phyloP scores from a whole-genome alignment of 169 alveolate genomes.

The Cryptosporidium ryanae region DNA sequence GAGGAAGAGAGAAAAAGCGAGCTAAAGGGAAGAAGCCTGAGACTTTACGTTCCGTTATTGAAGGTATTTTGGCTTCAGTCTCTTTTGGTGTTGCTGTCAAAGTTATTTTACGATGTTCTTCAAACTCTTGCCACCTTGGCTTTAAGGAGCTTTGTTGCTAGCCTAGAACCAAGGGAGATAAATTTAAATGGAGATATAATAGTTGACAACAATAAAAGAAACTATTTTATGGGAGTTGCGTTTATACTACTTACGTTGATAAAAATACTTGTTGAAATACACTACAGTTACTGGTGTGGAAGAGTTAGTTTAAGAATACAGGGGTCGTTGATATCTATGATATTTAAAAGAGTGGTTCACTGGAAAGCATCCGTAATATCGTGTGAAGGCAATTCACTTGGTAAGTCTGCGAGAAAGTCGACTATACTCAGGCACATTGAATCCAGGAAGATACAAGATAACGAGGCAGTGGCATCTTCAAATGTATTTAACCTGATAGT shows the following conservation, averaged over 20 bases:
- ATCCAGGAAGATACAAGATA: constrained; percentile 64
- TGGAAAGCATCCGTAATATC: constrained; percentile 71
- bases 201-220: neutral
- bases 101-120: constrained; percentile 32
- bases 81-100: constrained; percentile 15
- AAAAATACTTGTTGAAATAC: constrained; percentile 56
- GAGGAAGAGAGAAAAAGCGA: constrained; percentile 64
- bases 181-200: neutral
- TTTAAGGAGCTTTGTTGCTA: constrained; percentile 59
- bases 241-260: constrained; percentile 32
- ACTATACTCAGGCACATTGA: constrained; percentile 58
- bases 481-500: constrained; percentile 64
- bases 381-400: constrained; percentile 18
- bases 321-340: constrained; percentile 61
- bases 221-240: constrained; percentile 35
- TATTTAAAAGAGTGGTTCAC: constrained; percentile 65
- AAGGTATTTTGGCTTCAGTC: constrained; percentile 61
- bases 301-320: constrained; percentile 70
- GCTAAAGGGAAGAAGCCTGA: constrained; percentile 31
- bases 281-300: constrained; percentile 73
- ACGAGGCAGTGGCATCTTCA: constrained; percentile 71
- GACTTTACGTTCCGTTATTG: constrained; percentile 36
- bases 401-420: constrained; percentile 68
- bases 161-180: constrained; percentile 31
- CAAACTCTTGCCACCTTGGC: constrained; percentile 62